Base-by-base conservation (phyloP, 2,329 filamentous ascomycete genomes). In the Penicillium sp. region DNA sequence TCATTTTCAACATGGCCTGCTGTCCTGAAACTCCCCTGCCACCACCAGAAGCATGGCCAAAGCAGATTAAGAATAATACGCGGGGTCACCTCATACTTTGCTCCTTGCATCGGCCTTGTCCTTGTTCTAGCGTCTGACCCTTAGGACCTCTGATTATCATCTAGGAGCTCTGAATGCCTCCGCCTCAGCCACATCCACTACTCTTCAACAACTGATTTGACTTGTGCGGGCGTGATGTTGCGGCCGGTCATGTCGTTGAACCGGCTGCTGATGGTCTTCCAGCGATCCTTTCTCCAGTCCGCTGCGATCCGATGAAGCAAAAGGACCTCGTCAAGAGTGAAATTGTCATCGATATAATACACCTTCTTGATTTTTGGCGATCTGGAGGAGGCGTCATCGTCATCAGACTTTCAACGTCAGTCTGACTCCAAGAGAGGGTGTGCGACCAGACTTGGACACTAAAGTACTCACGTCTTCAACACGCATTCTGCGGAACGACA, bases 211-310 rank as follows among this genome's bases (percentile, higher is more conserved):
- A 67, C 48, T 45, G 67, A 64, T 60, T 66, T 72, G 17, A 70
- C 71, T 57, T 80, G 75, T 3, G 80, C 75, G 1, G 80, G 75
- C 64, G 78, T 74, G 29, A 85, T 66, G 3, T 74, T 71, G 46
- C 81, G 74, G 2, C 83, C 83, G 1, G 82, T 85, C 70, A 78
- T 78, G 58, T 84, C 81, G 58, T 74, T 79, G 73, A 85, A 85
- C 26, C 74, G 72, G 56, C 77, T 79, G 51, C 80, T 79, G 2
- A 86, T 73, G 5, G 79, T 70, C 15, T 80, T 64, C 83, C 83
- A 86, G 47, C 78, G 77, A 65, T 77, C 69, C 38, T 73, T 69
- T 57, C 78, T 71, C 66, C 83, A 83, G 50, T 76, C 72, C 56
- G 75, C 72, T 45, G 83, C 71, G 26, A 85, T 74, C 26, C 75